phyloP scores from a whole-genome alignment of 2,329 filamentous ascomycete genomes.

The Pseudogymnoascus sp. region DNA sequence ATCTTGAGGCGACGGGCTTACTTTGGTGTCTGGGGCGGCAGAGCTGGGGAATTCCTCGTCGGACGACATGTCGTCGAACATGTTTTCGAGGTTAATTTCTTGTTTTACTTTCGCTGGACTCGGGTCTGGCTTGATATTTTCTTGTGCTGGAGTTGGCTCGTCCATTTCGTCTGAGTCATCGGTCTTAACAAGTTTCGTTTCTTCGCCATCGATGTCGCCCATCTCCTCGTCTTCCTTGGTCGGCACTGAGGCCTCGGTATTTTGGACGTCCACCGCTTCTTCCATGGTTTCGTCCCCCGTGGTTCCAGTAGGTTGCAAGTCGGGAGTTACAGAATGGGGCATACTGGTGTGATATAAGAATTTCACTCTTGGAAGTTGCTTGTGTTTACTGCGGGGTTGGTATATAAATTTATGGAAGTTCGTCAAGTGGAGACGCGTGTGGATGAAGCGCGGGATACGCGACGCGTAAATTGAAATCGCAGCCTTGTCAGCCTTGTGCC shows the following conservation, averaged over 20 bases:
- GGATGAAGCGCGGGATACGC: constrained; percentile 17
- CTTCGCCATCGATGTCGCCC: constrained; percentile 29
- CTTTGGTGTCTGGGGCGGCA: constrained; percentile 31
- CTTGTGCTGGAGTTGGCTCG: not conserved
- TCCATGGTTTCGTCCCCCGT: not conserved
- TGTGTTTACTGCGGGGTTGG: constrained; percentile 6
- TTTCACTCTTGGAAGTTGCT: not conserved
- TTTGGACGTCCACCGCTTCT: not conserved
- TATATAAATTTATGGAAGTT: not conserved
- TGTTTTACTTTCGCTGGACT: constrained; percentile 30
- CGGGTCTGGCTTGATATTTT: not conserved
- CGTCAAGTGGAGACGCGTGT: constrained; percentile 6
- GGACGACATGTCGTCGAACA: constrained; percentile 53
- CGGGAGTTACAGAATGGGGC: constrained; percentile 6
- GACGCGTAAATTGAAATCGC: constrained; percentile 21
- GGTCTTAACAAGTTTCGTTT: constrained; percentile 18
- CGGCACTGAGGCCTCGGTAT: not conserved
- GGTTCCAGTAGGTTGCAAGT: constrained; percentile 9
- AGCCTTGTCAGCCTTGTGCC: constrained; percentile 5
- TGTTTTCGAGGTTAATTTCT: constrained; percentile 49
- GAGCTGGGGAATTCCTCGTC: constrained; percentile 57
- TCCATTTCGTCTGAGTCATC: not conserved
- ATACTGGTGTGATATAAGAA: not conserved
- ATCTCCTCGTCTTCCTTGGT: constrained; percentile 37
- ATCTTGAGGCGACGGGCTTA: constrained; percentile 38